Evolutionary conservation across 305 asterid genomes (phyloP).

Genomic region (Fraxinus velutina): DNA sequence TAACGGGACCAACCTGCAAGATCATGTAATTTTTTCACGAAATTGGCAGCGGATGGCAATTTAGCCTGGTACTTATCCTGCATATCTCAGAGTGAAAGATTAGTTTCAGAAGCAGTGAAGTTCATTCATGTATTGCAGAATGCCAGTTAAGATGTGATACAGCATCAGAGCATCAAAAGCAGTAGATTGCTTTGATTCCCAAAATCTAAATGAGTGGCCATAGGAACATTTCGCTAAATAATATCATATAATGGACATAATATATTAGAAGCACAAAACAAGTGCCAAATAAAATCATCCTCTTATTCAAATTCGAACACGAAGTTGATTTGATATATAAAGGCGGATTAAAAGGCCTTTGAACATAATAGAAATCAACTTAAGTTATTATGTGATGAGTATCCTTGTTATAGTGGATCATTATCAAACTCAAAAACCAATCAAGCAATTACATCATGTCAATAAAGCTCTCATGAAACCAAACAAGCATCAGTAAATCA

Average conservation of each 20-base stretch:
- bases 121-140: not conserved
- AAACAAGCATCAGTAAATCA: not conserved
- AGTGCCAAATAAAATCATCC: not conserved
- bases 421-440: not conserved
- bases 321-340: not conserved
- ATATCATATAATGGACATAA: not conserved
- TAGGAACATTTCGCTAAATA: not conserved
- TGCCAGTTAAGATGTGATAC: not conserved
- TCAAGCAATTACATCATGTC: not conserved
- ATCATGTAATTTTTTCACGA: conserved; percentile 71
- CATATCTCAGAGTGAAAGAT: conserved; percentile 9
- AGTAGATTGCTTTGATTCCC: not conserved
- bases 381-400: not conserved
- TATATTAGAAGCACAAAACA: not conserved
- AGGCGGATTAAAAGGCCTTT: not conserved
- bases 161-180: not conserved
- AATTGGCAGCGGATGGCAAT: conserved; percentile 54
- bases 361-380: not conserved
- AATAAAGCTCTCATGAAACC: not conserved
- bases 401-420: not conserved
- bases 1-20: conserved; percentile 49
- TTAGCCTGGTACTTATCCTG: conserved; percentile 61
- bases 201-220: not conserved
- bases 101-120: conserved; percentile 12
- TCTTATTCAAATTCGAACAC: not conserved